Percentiles rank a stretch among this genome's conserved stretches.
phyloP scores from a whole-genome alignment of 768 basidiomycete species.

The Trametes gibbosa region DNA sequence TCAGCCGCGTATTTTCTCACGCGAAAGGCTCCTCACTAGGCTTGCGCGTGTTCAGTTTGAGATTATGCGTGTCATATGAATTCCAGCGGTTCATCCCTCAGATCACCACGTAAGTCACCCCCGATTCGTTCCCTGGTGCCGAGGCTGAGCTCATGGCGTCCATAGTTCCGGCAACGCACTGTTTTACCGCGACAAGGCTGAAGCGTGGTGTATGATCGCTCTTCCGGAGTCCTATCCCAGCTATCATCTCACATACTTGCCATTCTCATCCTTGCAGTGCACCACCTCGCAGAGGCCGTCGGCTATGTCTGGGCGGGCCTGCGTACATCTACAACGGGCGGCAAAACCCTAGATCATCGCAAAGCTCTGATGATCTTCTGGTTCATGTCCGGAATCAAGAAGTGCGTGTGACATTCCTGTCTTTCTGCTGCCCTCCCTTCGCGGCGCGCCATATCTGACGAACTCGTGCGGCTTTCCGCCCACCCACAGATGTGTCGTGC shows the following conservation, averaged over 20 bases:
- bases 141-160: background rate
- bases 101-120: constrained; percentile 11
- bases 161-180: constrained; percentile 5
- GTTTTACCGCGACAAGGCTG: constrained; percentile 18
- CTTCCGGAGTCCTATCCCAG: background rate
- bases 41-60: background rate
- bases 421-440: background rate
- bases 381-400: constrained; percentile 11
- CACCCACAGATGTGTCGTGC: constrained; percentile 1
- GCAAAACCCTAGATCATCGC: constrained; percentile 5
- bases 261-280: background rate
- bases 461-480: no score
- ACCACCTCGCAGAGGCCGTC: background rate
- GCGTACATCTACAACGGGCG: background rate
- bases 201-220: constrained; percentile 8
- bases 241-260: background rate
- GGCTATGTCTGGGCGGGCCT: background rate
- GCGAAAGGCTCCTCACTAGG: background rate
- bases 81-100: constrained; percentile 18
- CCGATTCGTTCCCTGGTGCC: background rate
- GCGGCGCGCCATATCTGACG: background rate
- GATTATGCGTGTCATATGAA: constrained; percentile 13
- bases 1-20: background rate
- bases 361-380: constrained; percentile 17
- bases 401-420: background rate